These are phyloP conservation scores for Torulaspora pretoriensis DNA, from an alignment of 1,139 yeast species.

Conservation along the genomic window DNA sequence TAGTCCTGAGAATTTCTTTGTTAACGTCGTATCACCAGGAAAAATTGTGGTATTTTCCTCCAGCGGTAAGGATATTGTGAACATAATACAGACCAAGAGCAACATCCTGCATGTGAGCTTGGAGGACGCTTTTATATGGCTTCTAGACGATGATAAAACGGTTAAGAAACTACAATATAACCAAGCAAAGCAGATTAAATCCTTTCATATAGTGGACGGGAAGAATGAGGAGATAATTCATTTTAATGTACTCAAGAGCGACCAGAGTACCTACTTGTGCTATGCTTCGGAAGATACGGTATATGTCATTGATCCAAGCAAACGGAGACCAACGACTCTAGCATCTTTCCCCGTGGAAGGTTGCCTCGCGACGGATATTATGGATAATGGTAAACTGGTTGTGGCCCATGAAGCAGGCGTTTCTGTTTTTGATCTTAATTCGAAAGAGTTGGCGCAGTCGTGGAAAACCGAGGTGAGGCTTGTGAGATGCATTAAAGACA, in stretches of 20 bases:
- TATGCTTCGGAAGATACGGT: constrained; percentile 26
- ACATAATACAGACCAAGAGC: constrained; percentile 33
- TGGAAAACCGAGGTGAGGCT: constrained; percentile 27
- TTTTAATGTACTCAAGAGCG: constrained; percentile 28
- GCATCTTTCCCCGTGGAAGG: constrained; percentile 24
- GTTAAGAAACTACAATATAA: constrained; percentile 32
- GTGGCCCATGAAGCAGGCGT: constrained; percentile 26
- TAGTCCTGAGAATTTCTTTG: constrained; percentile 25
- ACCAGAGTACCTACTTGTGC: constrained; percentile 15
- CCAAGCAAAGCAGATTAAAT: constrained; percentile 32
- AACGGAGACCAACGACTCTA: constrained; percentile 33
- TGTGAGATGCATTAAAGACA: constrained; percentile 20
- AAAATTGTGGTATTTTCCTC: constrained; percentile 34
- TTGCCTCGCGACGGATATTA: constrained; percentile 19
- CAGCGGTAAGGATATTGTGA: constrained; percentile 35
- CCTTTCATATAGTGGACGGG: constrained; percentile 35
- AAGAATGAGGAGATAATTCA: constrained; percentile 28
- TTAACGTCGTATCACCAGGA: constrained; percentile 32
- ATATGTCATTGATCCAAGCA: constrained; percentile 34
- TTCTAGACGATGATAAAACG: constrained; percentile 32
- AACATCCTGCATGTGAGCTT: constrained; percentile 29
- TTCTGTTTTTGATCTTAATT: constrained; percentile 19
- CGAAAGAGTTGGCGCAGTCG: constrained; percentile 16
- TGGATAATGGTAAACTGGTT: constrained; percentile 24
- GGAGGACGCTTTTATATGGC: constrained; percentile 29